Conservation (phyloP, 768 basidiomycete genomes). For the Kockovaella imperatae region DNA sequence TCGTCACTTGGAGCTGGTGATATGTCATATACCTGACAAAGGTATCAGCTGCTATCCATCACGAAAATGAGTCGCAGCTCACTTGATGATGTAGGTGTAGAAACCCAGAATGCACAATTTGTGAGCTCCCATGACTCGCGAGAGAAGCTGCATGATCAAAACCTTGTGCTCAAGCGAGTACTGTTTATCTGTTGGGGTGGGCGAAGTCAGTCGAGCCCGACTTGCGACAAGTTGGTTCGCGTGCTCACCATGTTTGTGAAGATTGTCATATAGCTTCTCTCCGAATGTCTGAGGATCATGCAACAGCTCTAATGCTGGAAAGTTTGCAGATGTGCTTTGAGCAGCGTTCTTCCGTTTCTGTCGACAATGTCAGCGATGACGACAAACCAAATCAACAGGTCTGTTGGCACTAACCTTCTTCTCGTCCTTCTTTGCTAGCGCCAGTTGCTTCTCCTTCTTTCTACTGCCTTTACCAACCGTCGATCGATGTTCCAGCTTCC, state of each 20-base stretch:
- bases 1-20: conserved; percentile 82
- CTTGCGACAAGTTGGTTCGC: too few species aligned
- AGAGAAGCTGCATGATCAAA: conserved; percentile 89
- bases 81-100: conserved; percentile 82
- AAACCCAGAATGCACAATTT: conserved; percentile 88
- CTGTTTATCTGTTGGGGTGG: conserved; percentile 62
- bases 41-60: background rate
- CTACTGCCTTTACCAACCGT: conserved; percentile 52
- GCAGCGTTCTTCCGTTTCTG: conserved; percentile 45
- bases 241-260: conserved; percentile 57
- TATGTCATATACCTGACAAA: conserved; percentile 73
- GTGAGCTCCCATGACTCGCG: conserved; percentile 85
- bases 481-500: conserved; percentile 60
- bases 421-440: conserved; percentile 53
- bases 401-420: conserved; percentile 55
- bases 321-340: conserved; percentile 54
- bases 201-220: too few species aligned
- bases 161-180: conserved; percentile 96
- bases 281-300: conserved; percentile 93
- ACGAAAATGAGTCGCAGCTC: conserved; percentile 5
- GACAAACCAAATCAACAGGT: background rate
- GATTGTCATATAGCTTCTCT: conserved; percentile 80
- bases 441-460: conserved; percentile 59
- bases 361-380: conserved; percentile 2
- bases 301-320: conserved; percentile 83